Percentiles rank a stretch among this genome's conserved stretches.
These are phyloP conservation scores for Chaetomium olivaceum DNA, from an alignment of 2,329 filamentous ascomycete genomes.

Conservation along the genomic window DNA sequence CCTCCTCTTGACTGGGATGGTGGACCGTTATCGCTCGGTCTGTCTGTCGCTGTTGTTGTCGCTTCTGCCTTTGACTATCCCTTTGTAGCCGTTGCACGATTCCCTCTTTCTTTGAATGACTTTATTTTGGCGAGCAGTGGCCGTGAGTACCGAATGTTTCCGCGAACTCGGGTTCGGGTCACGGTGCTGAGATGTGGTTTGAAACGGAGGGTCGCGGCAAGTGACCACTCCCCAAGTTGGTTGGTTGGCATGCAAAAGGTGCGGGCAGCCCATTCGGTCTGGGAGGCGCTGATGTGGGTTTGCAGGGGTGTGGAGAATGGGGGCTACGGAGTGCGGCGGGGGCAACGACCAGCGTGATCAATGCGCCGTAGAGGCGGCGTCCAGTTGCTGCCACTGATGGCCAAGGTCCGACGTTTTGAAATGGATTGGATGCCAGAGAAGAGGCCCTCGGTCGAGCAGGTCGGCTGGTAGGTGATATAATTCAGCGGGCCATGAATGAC, in stretches of 20 bases:
- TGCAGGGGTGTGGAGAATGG: slow-evolving; percentile 19
- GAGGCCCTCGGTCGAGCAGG: neutral
- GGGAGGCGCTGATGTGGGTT: slow-evolving; percentile 27
- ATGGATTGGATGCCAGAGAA: neutral
- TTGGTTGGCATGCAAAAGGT: slow-evolving; percentile 33
- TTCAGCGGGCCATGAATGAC: neutral
- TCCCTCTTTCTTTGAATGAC: slow-evolving; percentile 8
- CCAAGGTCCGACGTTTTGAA: neutral
- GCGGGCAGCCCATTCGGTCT: slow-evolving; percentile 23
- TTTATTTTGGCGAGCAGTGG: neutral
- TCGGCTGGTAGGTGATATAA: neutral
- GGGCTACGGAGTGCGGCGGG: slow-evolving; percentile 20
- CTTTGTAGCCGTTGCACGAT: slow-evolving; percentile 10
- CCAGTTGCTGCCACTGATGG: slow-evolving; percentile 8
- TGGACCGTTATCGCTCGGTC: slow-evolving; percentile 13
- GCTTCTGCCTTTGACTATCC: slow-evolving; percentile 5
- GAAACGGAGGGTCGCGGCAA: slow-evolving; percentile 34
- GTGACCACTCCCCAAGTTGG: slow-evolving; percentile 34
- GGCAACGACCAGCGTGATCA: slow-evolving; percentile 15
- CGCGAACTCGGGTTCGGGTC: slow-evolving; percentile 14
- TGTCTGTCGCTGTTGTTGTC: neutral
- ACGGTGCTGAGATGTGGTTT: slow-evolving; percentile 30
- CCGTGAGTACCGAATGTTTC: slow-evolving; percentile 17
- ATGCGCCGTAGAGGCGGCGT: neutral
- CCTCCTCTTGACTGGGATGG: slow-evolving; percentile 12